Evolutionary conservation across 73 alveolate species (phyloP), one percentile per base, ranked within the genome.

Genomic region (Effrenium voratum): DNA sequence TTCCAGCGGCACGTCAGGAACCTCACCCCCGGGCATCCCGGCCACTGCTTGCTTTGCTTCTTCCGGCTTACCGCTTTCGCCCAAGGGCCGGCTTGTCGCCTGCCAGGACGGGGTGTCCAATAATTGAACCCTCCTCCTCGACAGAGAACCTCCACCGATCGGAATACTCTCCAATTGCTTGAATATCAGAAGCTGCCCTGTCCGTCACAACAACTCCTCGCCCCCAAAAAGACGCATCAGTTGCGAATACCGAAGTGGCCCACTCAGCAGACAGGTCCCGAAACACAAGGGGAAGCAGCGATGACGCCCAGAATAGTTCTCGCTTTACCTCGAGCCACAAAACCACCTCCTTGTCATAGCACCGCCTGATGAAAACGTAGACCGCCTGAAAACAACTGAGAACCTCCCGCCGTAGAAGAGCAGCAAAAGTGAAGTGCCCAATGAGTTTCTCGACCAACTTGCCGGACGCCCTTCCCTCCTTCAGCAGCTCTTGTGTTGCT

Each of bases 211-310:
- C 86, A 0, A 88, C 85, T 3, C 96, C 96, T 8, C 83, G 5
- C 16, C 96, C 96, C 86, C 96, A 88, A 32, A 63, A n/a, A 3
- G 96, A 88, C 1, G 96, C 96, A 46, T 88, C 96, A 28, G 83
- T 59, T 3, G 82, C 82, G 45, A 36, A 57, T 15, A 59, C 94
- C 46, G 45, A 46, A 8, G 40, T 0, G 34, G 68, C 40, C 94
- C 94, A 86, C 10, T 24, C 68, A 30, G 30, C n/a, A 26, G 68
- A 22, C 40, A 86, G 43, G 66, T 59, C 94, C 26, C 45, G 46
- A 36, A 10, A 32, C 24, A 59, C 46, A 49, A 86, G 36, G 3
- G 63, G 40, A 2, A 86, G 13, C 66, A 86, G 19, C 2, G 94
- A 57, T 24, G 94, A 36, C 26, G 83, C 80, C 94, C 94, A 86